A percentile compares a stretch with the other conserved stretches of the same genome.
These are phyloP conservation scores for Sphenostylis stenocarpa DNA, from an alignment of 306 rosid genomes.

Conservation along the genomic window DNA sequence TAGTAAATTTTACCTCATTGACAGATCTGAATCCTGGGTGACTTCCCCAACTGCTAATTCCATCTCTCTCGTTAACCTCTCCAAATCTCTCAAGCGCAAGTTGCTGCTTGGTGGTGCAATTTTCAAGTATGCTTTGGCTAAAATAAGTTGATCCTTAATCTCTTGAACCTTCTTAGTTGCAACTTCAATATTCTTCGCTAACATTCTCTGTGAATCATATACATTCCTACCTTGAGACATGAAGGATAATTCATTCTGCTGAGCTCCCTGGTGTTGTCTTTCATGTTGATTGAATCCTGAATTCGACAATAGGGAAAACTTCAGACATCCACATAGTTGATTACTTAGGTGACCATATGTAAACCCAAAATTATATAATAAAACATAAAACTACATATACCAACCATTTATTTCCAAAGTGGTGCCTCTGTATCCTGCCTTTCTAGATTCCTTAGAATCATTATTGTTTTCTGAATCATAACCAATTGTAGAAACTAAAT, in stretches of 20 bases:
- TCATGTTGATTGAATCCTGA: slow-evolving; percentile 16
- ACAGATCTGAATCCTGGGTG: slow-evolving; percentile 29
- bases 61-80: slow-evolving; percentile 23
- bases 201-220: slow-evolving; percentile 1
- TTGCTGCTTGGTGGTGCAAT: slow-evolving; percentile 34
- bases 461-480: slow-evolving; percentile 35
- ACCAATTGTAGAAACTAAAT: slow-evolving; percentile 39
- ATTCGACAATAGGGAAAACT: slow-evolving; percentile 20
- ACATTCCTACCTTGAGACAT: background rate
- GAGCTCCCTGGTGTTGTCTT: slow-evolving; percentile 24
- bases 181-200: slow-evolving; percentile 20
- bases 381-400: slow-evolving; percentile 32
- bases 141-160: slow-evolving; percentile 32
- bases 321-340: slow-evolving; percentile 8
- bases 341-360: background rate
- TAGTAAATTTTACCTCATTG: slow-evolving; percentile 30
- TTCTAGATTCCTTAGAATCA: slow-evolving; percentile 41
- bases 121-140: slow-evolving; percentile 38
- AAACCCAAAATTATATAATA: slow-evolving; percentile 18
- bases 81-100: slow-evolving; percentile 33
- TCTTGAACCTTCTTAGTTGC: slow-evolving; percentile 31
- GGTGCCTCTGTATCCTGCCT: slow-evolving; percentile 33
- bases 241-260: slow-evolving; percentile 12
- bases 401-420: slow-evolving; percentile 49
- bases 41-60: slow-evolving; percentile 25